These are phyloP conservation scores for Eucalyptus cloeziana DNA, from an alignment of 345 rosid genomes.

Conservation along the genomic window DNA sequence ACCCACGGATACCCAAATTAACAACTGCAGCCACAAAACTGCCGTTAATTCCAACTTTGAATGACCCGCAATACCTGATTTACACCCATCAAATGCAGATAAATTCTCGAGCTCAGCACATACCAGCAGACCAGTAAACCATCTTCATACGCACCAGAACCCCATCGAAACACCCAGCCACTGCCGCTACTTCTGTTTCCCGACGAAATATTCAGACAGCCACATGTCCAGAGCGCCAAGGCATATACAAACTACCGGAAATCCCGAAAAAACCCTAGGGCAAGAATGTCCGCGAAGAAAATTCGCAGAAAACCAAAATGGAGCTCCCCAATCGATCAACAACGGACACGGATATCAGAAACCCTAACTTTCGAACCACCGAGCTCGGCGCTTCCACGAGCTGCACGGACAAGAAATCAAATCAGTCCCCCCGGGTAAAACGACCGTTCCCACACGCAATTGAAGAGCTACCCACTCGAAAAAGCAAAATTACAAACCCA, in stretches of 20 bases:
- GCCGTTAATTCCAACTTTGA: not conserved
- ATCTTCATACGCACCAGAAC: not conserved
- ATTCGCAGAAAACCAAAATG: not conserved
- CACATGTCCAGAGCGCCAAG: not conserved
- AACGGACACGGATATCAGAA: not conserved
- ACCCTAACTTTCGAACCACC: not conserved
- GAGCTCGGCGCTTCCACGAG: not conserved
- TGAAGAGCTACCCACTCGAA: not conserved
- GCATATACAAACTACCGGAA: not conserved
- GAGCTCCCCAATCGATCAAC: not conserved
- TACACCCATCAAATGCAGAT: not conserved
- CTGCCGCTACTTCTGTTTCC: not conserved
- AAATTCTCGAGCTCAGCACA: not conserved
- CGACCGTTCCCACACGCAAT: not conserved
- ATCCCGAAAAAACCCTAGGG: not conserved
- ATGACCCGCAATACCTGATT: not conserved
- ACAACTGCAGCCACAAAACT: not conserved
- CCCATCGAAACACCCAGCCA: not conserved
- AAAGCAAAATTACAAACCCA: not conserved
- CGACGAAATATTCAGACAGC: not conserved
- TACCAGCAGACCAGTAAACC: not conserved
- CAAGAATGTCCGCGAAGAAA: not conserved
- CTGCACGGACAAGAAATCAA: not conserved
- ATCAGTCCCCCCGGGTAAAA: not conserved
- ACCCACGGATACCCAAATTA: slow-evolving; percentile 1